A percentile compares a stretch with the other conserved stretches of the same genome.
These are phyloP conservation scores for Corymbia citriodora DNA, from an alignment of 441 rosid genomes.

Conservation along the genomic window DNA sequence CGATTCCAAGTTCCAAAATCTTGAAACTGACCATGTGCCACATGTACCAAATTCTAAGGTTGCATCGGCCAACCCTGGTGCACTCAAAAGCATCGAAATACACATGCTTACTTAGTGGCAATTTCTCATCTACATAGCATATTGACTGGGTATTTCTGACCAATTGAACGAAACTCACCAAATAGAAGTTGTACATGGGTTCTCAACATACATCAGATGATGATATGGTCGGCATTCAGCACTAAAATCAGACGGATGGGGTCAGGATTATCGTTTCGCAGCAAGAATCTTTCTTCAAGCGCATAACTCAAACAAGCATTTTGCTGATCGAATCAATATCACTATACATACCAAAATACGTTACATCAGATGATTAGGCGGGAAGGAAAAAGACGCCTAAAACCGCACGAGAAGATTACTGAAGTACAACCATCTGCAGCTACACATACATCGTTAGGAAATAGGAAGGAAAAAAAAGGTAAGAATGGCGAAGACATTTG, in stretches of 20 bases:
- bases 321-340: conserved; percentile 25
- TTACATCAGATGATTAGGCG: conserved; percentile 45
- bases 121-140: no score
- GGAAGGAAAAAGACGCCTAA: conserved; percentile 43
- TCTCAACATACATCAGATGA: background rate
- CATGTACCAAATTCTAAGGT: background rate
- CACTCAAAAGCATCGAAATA: background rate
- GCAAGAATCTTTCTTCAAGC: background rate
- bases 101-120: background rate
- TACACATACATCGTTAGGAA: conserved; percentile 7
- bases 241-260: background rate
- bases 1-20: accelerated
- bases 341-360: conserved; percentile 20
- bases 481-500: background rate
- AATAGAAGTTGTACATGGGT: background rate
- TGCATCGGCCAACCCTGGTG: background rate
- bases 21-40: background rate
- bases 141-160: no score
- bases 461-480: background rate
- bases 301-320: background rate
- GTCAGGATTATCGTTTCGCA: background rate
- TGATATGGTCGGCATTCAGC: background rate
- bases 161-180: background rate
- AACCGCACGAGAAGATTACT: conserved; percentile 26
- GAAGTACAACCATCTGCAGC: conserved; percentile 3